These are phyloP conservation scores for Podaxis sp. DNA, from an alignment of 768 basidiomycete species.

Conservation along the genomic window DNA sequence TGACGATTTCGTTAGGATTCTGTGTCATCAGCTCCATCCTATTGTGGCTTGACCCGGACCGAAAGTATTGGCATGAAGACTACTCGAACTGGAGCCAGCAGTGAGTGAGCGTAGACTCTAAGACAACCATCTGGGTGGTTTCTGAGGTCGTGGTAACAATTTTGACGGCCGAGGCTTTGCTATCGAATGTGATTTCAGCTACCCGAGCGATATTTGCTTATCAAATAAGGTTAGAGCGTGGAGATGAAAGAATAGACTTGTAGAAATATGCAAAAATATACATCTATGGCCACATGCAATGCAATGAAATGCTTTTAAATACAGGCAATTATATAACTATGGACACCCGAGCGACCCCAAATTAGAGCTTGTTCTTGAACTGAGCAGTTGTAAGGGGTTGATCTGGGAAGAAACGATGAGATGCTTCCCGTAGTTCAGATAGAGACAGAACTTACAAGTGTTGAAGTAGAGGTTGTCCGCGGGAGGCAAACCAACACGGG, in stretches of 20 bases:
- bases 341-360: neutral
- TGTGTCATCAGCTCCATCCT: too few species aligned
- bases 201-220: neutral
- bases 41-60: too few species aligned
- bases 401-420: constrained; percentile 13
- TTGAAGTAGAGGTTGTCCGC: constrained; percentile 9
- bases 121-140: too few species aligned
- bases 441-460: neutral
- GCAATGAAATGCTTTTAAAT: neutral
- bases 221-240: neutral
- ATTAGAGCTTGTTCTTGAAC: constrained; percentile 26
- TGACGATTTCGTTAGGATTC: too few species aligned
- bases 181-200: too few species aligned
- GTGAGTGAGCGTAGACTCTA: too few species aligned
- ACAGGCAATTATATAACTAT: neutral
- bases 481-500: constrained; percentile 12
- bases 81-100: too few species aligned
- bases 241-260: neutral
- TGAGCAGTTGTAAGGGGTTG: constrained; percentile 21
- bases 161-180: too few species aligned
- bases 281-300: neutral
- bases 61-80: too few species aligned
- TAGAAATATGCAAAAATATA: neutral
- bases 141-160: too few species aligned
- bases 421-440: too few species aligned